Percentiles rank a stretch among this genome's conserved stretches.
Evolutionary conservation across 2,329 filamentous ascomycete genomes (phyloP).

Genomic region (Botrytis fabae): DNA sequence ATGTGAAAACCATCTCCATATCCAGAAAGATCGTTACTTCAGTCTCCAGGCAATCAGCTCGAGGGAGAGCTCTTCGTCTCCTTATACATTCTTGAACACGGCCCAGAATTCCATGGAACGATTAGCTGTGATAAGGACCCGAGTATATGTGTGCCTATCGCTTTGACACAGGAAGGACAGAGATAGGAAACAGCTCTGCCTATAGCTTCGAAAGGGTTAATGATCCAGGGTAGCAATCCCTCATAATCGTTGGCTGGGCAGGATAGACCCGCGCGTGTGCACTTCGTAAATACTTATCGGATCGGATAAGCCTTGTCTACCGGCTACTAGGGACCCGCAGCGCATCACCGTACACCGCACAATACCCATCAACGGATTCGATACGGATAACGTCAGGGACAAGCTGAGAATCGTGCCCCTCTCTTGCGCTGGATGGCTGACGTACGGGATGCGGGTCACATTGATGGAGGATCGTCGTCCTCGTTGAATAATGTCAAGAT

Average conservation of each 20-base stretch:
- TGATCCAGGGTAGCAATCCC: background rate
- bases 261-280: background rate
- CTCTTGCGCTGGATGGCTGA: slow-evolving; percentile 21
- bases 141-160: background rate
- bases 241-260: background rate
- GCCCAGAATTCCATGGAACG: background rate
- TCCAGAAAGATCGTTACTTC: background rate
- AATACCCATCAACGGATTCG: background rate
- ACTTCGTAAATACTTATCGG: background rate
- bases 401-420: slow-evolving; percentile 6
- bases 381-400: slow-evolving; percentile 14
- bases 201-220: background rate
- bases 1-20: background rate
- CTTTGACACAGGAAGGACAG: background rate
- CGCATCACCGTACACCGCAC: slow-evolving; percentile 5
- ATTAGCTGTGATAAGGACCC: background rate
- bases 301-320: slow-evolving; percentile 12
- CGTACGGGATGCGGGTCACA: slow-evolving; percentile 16
- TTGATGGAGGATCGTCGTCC: slow-evolving; percentile 8
- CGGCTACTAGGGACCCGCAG: background rate
- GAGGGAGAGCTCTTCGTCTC: background rate
- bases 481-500: slow-evolving; percentile 14
- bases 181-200: background rate
- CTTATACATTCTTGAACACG: background rate
- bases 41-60: background rate